Evolutionary conservation across 2,329 filamentous ascomycete genomes (phyloP).

Genomic region (Fusarium sp.): DNA sequence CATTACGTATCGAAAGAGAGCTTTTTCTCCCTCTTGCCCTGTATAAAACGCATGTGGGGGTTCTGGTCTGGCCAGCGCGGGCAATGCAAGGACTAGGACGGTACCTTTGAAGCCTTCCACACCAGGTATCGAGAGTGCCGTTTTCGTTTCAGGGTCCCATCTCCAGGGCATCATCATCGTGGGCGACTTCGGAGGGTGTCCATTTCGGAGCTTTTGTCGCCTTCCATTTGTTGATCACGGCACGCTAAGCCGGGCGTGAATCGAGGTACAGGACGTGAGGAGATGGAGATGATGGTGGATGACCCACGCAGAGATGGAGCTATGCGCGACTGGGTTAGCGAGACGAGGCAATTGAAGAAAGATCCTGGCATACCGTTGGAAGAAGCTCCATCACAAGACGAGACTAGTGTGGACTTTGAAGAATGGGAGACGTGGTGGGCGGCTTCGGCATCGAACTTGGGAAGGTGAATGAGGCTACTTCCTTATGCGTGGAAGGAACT

Average conservation of each 20-base stretch:
- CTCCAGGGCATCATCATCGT: neutral
- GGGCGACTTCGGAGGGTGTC: constrained; percentile 38
- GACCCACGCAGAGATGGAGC: constrained; percentile 24
- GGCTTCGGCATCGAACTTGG: constrained; percentile 4
- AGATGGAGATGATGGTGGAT: neutral
- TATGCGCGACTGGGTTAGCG: neutral
- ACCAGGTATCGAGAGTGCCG: neutral
- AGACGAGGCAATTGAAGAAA: neutral
- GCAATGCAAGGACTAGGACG: neutral
- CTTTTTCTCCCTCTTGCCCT: neutral
- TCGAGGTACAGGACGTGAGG: constrained; percentile 5
- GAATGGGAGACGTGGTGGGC: constrained; percentile 2
- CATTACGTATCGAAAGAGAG: constrained; percentile 41
- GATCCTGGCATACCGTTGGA: constrained; percentile 13
- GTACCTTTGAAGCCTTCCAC: constrained; percentile 5
- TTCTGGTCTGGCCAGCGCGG: neutral
- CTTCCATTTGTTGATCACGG: constrained; percentile 29
- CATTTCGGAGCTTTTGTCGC: constrained; percentile 3
- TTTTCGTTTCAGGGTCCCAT: constrained; percentile 9
- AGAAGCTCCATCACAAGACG: neutral
- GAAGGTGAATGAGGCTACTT: constrained; percentile 7
- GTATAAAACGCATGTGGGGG: constrained; percentile 28
- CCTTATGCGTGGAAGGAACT: neutral
- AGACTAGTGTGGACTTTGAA: neutral
- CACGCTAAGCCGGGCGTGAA: constrained; percentile 25